Percentiles rank a stretch among this genome's conserved stretches.
These are phyloP conservation scores for Orbilia oligospora DNA, from an alignment of 2,329 filamentous ascomycete genomes.

Conservation along the genomic window DNA sequence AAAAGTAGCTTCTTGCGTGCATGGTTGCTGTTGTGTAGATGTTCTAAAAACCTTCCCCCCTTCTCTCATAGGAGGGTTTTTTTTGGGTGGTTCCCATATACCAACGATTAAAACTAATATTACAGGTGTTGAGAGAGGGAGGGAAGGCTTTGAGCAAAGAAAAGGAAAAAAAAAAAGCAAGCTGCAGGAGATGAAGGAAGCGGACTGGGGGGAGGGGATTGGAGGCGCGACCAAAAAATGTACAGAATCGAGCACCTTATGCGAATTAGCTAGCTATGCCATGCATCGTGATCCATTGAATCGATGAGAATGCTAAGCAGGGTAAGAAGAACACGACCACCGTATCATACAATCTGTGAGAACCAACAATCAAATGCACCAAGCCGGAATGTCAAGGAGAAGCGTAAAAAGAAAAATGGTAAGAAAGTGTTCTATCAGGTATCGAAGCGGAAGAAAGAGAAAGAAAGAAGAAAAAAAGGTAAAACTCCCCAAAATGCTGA, in stretches of 20 bases:
- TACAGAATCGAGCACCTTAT: slow-evolving; percentile 19
- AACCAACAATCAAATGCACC: slow-evolving; percentile 36
- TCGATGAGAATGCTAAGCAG: slow-evolving; percentile 25
- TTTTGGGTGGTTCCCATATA: slow-evolving; percentile 24
- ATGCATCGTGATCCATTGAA: slow-evolving; percentile 28
- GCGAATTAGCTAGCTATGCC: background rate
- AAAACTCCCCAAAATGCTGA: slow-evolving; percentile 41
- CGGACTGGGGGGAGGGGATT: background rate
- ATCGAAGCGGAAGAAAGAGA: slow-evolving; percentile 31
- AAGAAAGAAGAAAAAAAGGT: slow-evolving; percentile 23
- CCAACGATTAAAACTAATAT: slow-evolving; percentile 56
- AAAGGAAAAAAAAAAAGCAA: slow-evolving; percentile 38
- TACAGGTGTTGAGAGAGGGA: slow-evolving; percentile 29
- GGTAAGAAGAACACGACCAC: slow-evolving; percentile 11
- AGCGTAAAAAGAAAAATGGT: slow-evolving; percentile 6
- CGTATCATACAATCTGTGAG: slow-evolving; percentile 56
- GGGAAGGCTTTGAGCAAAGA: slow-evolving; percentile 23
- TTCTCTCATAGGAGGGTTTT: slow-evolving; percentile 23
- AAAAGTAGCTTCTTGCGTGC: background rate
- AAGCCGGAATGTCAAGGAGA: slow-evolving; percentile 27
- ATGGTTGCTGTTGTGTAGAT: slow-evolving; percentile 6
- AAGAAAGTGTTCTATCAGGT: slow-evolving; percentile 55
- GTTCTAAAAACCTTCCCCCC: slow-evolving; percentile 6
- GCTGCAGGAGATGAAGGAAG: too few species aligned
- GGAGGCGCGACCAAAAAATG: slow-evolving; percentile 28